Evolutionary conservation across 1,284 basidiomycete genomes (phyloP).

Genomic region (Ceratorhiza oryzae-sativae): DNA sequence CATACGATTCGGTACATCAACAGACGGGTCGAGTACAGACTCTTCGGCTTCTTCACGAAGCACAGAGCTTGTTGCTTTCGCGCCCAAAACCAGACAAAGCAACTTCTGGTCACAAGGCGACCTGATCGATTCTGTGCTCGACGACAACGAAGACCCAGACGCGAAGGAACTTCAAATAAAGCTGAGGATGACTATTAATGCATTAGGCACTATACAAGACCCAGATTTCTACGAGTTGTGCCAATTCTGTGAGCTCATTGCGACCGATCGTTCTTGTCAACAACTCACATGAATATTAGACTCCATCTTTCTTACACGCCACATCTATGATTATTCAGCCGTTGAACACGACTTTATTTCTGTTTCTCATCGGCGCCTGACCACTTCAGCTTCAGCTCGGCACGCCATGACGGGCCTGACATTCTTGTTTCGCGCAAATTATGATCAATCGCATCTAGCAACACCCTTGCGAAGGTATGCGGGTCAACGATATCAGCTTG

Average conservation of each 20-base stretch:
- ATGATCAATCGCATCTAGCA: background rate
- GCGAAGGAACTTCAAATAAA: too few relatives aligned
- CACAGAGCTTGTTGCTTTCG: too few relatives aligned
- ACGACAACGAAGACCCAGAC: too few relatives aligned
- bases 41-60: too few relatives aligned
- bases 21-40: too few relatives aligned
- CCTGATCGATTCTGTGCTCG: too few relatives aligned
- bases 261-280: background rate
- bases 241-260: background rate
- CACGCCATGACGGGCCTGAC: background rate
- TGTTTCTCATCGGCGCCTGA: background rate
- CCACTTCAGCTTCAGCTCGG: background rate
- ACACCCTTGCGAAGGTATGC: background rate
- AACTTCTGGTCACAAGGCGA: too few relatives aligned
- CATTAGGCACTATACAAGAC: background rate
- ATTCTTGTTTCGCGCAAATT: slow-evolving; percentile 4
- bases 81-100: too few relatives aligned
- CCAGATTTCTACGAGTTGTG: background rate
- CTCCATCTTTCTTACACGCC: background rate
- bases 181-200: background rate
- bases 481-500: background rate
- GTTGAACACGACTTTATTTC: background rate
- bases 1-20: too few relatives aligned
- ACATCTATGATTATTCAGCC: slow-evolving; percentile 1
- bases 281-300: background rate